Base-by-base conservation (phyloP, 345 rosid species). In the Syzygium grande region DNA sequence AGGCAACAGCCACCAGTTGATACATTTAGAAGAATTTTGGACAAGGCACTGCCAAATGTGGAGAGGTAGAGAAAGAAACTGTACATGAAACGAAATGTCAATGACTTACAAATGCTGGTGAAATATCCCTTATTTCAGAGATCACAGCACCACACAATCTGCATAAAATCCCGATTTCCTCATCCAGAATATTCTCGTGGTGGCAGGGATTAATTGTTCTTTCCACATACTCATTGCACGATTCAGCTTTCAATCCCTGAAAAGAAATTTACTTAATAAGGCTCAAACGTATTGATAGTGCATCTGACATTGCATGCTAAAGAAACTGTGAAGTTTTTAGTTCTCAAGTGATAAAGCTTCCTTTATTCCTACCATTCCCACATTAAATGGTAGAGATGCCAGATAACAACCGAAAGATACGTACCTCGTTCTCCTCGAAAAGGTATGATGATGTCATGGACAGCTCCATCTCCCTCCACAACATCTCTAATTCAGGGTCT, bases 381-480 rank as follows among this genome's bases (percentile, higher is more conserved):
- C 30, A 58, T 59, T 59, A 38, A 73, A 73, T 21, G 80, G 49
- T 25, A 73, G 80, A 73, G 49, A 73, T 38, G 49, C 80, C 46
- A 22, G 80, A 73, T 51, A 38, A 63, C 23, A 52, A 77, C 51
- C 54, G 54, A 53, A 30, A 52, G 79, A 86, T n/a, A 38, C 11
- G 54, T 90, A 96, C 99, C 98, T 96, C 98, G 59, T 92, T 92
- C 88, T 96, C 97, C 84, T 95, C 97, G 2, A 93, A 92, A 68
- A 96, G 91, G 93, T 93, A 94, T 52, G 94, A 89, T 49, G 98
- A 94, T 87, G 99, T 96, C 95, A 95, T 84, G 83, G 91, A 93
- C 52, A 96, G 90, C 84, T 95, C 97, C 99, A 98, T 95, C 90
- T 98, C 99, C 92, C 90, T 93, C 99, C 99, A 97, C 88, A 97